Base-by-base conservation (phyloP, 1,139 yeast species). In the Sugiyamaella japonica region DNA sequence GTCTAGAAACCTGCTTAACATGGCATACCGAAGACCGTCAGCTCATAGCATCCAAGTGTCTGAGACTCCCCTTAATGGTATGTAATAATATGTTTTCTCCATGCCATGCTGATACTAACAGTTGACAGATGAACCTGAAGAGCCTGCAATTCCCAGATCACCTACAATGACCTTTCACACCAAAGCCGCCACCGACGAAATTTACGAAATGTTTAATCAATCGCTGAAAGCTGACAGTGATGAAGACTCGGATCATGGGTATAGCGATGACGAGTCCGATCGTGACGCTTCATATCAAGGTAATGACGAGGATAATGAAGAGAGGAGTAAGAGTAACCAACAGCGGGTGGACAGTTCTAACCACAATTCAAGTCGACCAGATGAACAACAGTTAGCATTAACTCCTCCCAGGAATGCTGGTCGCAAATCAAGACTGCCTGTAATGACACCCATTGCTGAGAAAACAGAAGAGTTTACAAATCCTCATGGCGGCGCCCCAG, bases 141-240 rank as follows among this genome's bases (percentile, higher is more conserved):
- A 58, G 3, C 59, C 59, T 23, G 53, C 64, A 1, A 56, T 55
- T 8, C 62, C 64, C 16, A 52, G 67, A 25, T 71, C 76, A 0
- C 96, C 96, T 0, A 89, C 97, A 0, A 79, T 87, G 63, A 89
- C 97, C 0, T 72, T 85, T 67, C 85, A 79, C 66, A 85, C 97
- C 0, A 83, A 82, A 57, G 82, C 84, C 63, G 95, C 96, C 0
- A 80, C 84, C 54, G 82, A 83, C 52, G 97, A 89, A 62, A 85
- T 90, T 0, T 76, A 81, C 57, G 79, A 80, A 20, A 86, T 90
- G 87, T 88, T 89, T 66, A 89, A 86, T 64, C 84, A 81, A 61
- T 86, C 86, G 0, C 73, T 83, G 1, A 70, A 71, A 36, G 59
- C 52, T 17, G 61, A 38, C 17, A 50, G 57, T 13, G 61, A 52